Conservation (phyloP, 2,329 filamentous ascomycete genomes). For the Neurospora crassa region DNA sequence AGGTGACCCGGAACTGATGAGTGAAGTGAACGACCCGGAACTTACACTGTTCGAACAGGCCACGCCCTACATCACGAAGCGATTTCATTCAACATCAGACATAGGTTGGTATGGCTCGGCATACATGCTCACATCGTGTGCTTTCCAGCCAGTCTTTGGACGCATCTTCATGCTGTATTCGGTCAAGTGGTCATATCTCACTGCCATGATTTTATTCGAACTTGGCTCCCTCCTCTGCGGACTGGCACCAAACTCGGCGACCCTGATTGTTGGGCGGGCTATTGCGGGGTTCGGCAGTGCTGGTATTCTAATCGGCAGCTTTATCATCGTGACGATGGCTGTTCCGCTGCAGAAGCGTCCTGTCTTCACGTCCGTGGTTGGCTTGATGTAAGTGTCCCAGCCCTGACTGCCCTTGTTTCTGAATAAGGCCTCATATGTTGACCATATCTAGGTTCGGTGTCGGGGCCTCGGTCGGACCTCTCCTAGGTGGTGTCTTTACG, state of each 20-base stretch:
- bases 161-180: conserved; percentile 26
- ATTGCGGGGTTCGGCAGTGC: conserved; percentile 28
- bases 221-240: conserved; percentile 28
- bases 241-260: conserved; percentile 22
- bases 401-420: neutral
- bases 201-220: conserved; percentile 22
- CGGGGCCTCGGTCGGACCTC: conserved; percentile 25
- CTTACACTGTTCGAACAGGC: conserved; percentile 7
- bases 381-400: conserved; percentile 20
- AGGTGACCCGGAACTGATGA: neutral
- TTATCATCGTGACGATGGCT: conserved; percentile 24
- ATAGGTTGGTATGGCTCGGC: conserved; percentile 21
- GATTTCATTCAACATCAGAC: conserved; percentile 24
- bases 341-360: conserved; percentile 23
- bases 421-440: neutral
- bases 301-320: conserved; percentile 25
- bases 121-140: conserved; percentile 25
- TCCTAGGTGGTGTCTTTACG: conserved; percentile 28
- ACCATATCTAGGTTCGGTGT: conserved; percentile 23
- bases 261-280: conserved; percentile 28
- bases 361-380: conserved; percentile 24
- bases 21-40: neutral
- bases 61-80: conserved; percentile 22
- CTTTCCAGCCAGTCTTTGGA: conserved; percentile 26
- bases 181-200: conserved; percentile 18